phyloP scores from a whole-genome alignment of 345 rosid species.

The Geranium rotundifolium region DNA sequence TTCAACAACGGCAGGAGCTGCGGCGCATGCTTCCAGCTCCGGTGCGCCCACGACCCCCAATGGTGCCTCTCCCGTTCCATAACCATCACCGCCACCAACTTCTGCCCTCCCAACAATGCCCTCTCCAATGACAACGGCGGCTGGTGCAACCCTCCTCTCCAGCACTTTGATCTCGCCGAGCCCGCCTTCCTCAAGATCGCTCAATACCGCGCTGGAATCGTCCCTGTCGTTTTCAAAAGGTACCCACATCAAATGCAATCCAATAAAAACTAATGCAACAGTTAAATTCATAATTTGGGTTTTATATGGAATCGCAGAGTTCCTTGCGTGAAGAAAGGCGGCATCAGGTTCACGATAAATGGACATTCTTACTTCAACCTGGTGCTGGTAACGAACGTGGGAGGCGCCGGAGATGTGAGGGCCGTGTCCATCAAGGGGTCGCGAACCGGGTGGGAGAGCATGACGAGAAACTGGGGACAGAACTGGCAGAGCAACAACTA shows the following conservation, averaged over 20 bases:
- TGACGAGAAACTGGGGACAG: constrained; percentile 84
- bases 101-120: constrained; percentile 74
- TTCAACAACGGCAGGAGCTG: constrained; percentile 67
- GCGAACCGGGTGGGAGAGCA: constrained; percentile 58
- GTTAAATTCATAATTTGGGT: too few relatives aligned
- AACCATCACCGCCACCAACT: constrained; percentile 64
- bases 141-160: constrained; percentile 81
- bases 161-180: constrained; percentile 72
- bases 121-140: constrained; percentile 69
- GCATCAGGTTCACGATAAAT: constrained; percentile 64
- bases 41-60: constrained; percentile 39
- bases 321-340: constrained; percentile 54
- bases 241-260: too few relatives aligned
- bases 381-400: constrained; percentile 62
- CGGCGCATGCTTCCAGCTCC: constrained; percentile 66
- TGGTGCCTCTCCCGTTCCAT: constrained; percentile 74
- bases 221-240: constrained; percentile 64
- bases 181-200: constrained; percentile 77
- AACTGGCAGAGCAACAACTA: constrained; percentile 72
- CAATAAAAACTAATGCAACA: too few relatives aligned
- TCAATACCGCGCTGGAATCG: constrained; percentile 66
- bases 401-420: constrained; percentile 74
- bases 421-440: constrained; percentile 52
- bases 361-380: constrained; percentile 80
- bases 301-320: constrained; percentile 25